Conservation (phyloP, 2,329 filamentous ascomycete species). For the Rutstroemia sp. region DNA sequence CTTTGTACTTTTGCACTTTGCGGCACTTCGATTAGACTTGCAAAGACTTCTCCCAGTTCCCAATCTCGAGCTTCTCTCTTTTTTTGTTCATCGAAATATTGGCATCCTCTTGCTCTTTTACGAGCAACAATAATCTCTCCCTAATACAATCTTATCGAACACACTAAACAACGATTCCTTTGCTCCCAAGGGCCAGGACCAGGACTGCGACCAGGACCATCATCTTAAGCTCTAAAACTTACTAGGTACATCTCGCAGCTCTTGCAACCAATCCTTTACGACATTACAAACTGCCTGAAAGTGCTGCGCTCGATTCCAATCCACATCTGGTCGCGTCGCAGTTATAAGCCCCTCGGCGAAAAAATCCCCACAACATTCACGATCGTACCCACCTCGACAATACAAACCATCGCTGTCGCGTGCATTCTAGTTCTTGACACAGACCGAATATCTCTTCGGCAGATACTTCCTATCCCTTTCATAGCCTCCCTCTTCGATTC, state of each 20-base stretch:
- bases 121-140: too few species aligned
- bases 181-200: too few species aligned
- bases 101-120: too few species aligned
- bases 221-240: background rate
- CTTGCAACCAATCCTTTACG: background rate
- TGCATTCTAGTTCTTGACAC: background rate
- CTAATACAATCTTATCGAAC: too few species aligned
- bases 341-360: slow-evolving; percentile 2
- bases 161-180: too few species aligned
- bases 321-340: slow-evolving; percentile 4
- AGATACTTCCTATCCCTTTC: background rate
- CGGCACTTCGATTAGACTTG: too few species aligned
- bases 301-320: background rate
- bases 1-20: too few species aligned
- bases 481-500: background rate
- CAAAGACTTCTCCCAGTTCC: too few species aligned
- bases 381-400: slow-evolving; percentile 8
- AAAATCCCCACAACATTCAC: slow-evolving; percentile 5
- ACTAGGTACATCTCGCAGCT: background rate
- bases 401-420: slow-evolving; percentile 9
- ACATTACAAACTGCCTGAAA: background rate
- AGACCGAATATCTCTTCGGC: background rate
- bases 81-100: too few species aligned
- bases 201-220: background rate
- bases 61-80: too few species aligned